A percentile compares a stretch with the other conserved stretches of the same genome.
phyloP scores from a whole-genome alignment of 345 rosid species.

The Eucalyptus pumila region DNA sequence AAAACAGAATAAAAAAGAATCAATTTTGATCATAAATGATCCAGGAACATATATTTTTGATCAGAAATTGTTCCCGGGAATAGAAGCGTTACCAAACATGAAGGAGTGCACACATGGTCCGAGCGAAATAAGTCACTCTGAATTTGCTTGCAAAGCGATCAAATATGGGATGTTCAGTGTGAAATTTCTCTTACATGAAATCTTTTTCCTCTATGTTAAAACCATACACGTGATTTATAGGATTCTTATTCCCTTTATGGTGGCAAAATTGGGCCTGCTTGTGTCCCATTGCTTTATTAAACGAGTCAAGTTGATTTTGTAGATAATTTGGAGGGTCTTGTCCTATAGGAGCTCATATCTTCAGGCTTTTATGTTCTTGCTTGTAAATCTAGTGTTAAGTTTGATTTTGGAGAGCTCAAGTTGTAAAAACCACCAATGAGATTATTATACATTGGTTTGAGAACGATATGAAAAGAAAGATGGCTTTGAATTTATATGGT shows the following conservation, averaged over 20 bases:
- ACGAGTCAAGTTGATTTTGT: background rate
- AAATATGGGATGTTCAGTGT: background rate
- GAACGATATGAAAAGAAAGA: background rate
- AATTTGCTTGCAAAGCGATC: background rate
- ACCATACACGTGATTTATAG: background rate
- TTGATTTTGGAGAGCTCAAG: background rate
- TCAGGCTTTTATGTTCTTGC: background rate
- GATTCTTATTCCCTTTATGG: background rate
- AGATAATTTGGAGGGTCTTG: background rate
- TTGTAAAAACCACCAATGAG: background rate
- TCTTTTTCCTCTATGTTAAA: background rate
- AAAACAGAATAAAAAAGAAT: fast-evolving
- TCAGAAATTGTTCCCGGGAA: fast-evolving
- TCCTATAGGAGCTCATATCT: background rate
- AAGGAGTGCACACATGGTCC: background rate
- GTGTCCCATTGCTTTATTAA: background rate
- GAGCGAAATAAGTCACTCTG: background rate
- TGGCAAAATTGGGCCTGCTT: background rate
- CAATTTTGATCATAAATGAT: fast-evolving
- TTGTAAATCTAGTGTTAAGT: background rate
- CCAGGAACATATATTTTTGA: fast-evolving
- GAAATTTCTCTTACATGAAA: background rate
- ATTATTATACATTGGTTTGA: background rate
- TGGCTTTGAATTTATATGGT: background rate
- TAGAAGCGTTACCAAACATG: background rate